phyloP scores from a whole-genome alignment of 225 moss, liverwort and hornwort species.

The Bryoerythrophyllum caledonicum region DNA sequence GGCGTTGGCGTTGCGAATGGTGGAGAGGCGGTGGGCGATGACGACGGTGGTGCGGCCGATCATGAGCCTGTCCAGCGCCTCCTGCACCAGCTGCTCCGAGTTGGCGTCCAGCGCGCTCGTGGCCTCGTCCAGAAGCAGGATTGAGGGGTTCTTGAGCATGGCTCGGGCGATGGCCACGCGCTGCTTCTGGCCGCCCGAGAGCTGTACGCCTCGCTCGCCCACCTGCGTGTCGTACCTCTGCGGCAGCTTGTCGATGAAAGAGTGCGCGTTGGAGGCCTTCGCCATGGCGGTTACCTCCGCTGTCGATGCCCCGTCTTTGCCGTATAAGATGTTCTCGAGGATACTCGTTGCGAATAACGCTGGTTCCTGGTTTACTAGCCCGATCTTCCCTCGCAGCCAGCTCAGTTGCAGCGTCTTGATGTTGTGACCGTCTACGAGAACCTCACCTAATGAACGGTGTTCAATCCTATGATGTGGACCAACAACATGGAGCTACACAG shows the following conservation, averaged over 20 bases:
- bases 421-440: slow-evolving; percentile 56
- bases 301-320: slow-evolving; percentile 48
- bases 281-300: slow-evolving; percentile 49
- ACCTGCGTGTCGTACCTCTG: slow-evolving; percentile 54
- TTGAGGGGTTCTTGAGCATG: slow-evolving; percentile 57
- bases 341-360: slow-evolving; percentile 57
- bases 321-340: slow-evolving; percentile 54
- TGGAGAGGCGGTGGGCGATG: slow-evolving; percentile 57
- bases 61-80: slow-evolving; percentile 57
- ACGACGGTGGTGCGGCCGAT: slow-evolving; percentile 55
- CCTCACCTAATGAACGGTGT: slow-evolving; percentile 35
- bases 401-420: slow-evolving; percentile 48
- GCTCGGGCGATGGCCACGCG: slow-evolving; percentile 56
- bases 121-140: slow-evolving; percentile 56
- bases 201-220: slow-evolving; percentile 59
- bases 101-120: slow-evolving; percentile 57
- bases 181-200: slow-evolving; percentile 62
- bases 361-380: slow-evolving; percentile 61
- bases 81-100: slow-evolving; percentile 61
- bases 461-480: not conserved
- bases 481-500: not conserved
- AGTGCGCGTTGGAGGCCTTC: slow-evolving; percentile 62
- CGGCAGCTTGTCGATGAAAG: slow-evolving; percentile 57
- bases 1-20: slow-evolving; percentile 51
- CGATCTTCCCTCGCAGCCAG: slow-evolving; percentile 58